Base-by-base conservation (phyloP, 2,329 filamentous ascomycete species). In the Tolypocladium album region DNA sequence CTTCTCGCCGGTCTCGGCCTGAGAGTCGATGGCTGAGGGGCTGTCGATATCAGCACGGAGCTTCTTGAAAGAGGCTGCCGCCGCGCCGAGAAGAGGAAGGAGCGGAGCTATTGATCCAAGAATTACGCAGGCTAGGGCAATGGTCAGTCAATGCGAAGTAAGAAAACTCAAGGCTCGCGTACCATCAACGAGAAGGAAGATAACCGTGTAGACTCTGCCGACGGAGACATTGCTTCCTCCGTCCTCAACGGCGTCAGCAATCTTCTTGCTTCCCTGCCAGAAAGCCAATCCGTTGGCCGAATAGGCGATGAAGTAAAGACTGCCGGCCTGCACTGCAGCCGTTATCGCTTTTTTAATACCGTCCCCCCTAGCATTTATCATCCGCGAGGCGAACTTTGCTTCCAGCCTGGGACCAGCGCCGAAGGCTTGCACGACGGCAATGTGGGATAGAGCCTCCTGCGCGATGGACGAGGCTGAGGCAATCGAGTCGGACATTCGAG, bases 291-390 rank as follows among this genome's bases (percentile, higher is more conserved):
- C 84, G 67, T 88, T 88, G 8, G 84, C 84, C 2, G 83, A 80
- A 64, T 87, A 88, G 4, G 85, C 83, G 63, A 89, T 82, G 63
- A 89, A 88, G 68, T 87, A 89, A 8, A 88, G 72, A 20, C 82
- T 69, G 12, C 85, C 85, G 9, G 83, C 78, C 66, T 88, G 84
- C 0, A 82, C 69, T 4, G 81, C 87, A 34, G 81, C 76, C 0
- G 79, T 76, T 1, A 79, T 70, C 0, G 82, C 79, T 67, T 88
- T 88, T 63, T 82, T 82, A 61, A 84, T 77, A 2, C 80, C 84
- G 31, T 81, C 76, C 12, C 71, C 75, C 56, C 78, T 75, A 4
- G 84, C 80, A 3, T 72, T 69, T 34, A 74, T 75, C 55, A 88
- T 77, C 20, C 79, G 76, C 0, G 72, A 75, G 2, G 79, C 75